Evolutionary conservation across 2,329 filamentous ascomycete genomes (phyloP).

Genomic region (Arthrobotrys musiformis): DNA sequence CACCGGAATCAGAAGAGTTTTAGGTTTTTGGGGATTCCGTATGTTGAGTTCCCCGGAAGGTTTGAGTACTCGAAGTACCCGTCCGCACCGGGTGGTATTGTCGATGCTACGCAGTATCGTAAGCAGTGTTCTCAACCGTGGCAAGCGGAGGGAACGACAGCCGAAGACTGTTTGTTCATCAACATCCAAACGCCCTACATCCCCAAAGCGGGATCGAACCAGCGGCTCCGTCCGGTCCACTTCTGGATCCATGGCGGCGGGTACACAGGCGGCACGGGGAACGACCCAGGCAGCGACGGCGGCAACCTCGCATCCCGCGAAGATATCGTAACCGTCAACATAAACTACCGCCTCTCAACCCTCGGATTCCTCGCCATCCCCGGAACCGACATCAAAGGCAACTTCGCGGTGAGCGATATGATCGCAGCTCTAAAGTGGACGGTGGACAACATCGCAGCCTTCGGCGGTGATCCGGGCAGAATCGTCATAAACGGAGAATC

Average conservation of each 20-base stretch:
- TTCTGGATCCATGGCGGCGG: constrained; percentile 70
- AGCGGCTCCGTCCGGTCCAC: constrained; percentile 64
- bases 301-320: constrained; percentile 70
- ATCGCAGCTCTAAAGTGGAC: constrained; percentile 59
- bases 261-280: constrained; percentile 67
- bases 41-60: constrained; percentile 64
- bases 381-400: constrained; percentile 68
- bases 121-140: constrained; percentile 64
- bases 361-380: constrained; percentile 71
- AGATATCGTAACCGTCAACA: constrained; percentile 70
- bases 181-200: constrained; percentile 66
- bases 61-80: constrained; percentile 65
- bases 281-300: constrained; percentile 65
- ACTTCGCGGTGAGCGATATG: constrained; percentile 58
- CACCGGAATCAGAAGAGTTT: constrained; percentile 69
- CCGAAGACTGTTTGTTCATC: constrained; percentile 66
- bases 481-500: constrained; percentile 59
- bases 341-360: constrained; percentile 71
- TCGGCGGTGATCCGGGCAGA: constrained; percentile 57
- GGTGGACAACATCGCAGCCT: constrained; percentile 56
- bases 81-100: constrained; percentile 65
- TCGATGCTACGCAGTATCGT: constrained; percentile 66
- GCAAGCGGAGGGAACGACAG: constrained; percentile 59
- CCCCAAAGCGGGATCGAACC: constrained; percentile 60
- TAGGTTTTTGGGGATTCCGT: constrained; percentile 67